These are phyloP conservation scores for Xerocomus minutiporus DNA, from an alignment of 1,284 basidiomycete species.

Conservation along the genomic window DNA sequence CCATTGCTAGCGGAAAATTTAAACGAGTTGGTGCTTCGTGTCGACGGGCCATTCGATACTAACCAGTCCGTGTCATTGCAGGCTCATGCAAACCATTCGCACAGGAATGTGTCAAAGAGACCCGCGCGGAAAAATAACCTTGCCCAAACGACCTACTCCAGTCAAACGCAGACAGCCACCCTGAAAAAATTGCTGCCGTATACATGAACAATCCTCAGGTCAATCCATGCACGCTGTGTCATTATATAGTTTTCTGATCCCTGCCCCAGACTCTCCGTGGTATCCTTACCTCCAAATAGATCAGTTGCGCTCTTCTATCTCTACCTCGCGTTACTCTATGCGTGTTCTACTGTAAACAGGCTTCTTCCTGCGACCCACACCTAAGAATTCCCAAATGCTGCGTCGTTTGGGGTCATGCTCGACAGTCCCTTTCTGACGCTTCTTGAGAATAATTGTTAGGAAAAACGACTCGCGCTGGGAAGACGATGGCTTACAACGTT, in stretches of 20 bases:
- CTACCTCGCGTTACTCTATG: constrained; percentile 28
- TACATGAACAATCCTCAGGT: constrained; percentile 37
- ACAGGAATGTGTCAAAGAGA: constrained; percentile 67
- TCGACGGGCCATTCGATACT: not conserved
- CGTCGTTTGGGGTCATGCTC: constrained; percentile 74
- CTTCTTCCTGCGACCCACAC: constrained; percentile 40
- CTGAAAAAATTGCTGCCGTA: constrained; percentile 69
- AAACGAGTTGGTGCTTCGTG: constrained; percentile 57
- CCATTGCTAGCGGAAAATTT: constrained; percentile 64
- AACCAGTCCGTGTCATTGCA: constrained; percentile 27
- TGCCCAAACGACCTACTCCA: constrained; percentile 61
- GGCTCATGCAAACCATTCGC: constrained; percentile 65
- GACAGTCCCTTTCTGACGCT: constrained; percentile 74
- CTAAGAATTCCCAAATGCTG: constrained; percentile 74
- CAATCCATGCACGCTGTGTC: not conserved
- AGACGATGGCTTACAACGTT: constrained; percentile 45
- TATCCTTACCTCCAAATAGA: constrained; percentile 9
- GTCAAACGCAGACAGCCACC: constrained; percentile 54
- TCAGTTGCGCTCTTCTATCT: constrained; percentile 6
- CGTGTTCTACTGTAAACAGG: constrained; percentile 15
- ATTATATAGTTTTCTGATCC: not conserved
- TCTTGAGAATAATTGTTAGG: constrained; percentile 37
- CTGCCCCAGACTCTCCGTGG: constrained; percentile 7
- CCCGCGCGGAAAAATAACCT: constrained; percentile 63
- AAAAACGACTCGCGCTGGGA: not conserved